A percentile compares a stretch with the other conserved stretches of the same genome.
These are phyloP conservation scores for Candida pseudoviswanathii DNA, from an alignment of 1,139 yeast species.

Conservation along the genomic window DNA sequence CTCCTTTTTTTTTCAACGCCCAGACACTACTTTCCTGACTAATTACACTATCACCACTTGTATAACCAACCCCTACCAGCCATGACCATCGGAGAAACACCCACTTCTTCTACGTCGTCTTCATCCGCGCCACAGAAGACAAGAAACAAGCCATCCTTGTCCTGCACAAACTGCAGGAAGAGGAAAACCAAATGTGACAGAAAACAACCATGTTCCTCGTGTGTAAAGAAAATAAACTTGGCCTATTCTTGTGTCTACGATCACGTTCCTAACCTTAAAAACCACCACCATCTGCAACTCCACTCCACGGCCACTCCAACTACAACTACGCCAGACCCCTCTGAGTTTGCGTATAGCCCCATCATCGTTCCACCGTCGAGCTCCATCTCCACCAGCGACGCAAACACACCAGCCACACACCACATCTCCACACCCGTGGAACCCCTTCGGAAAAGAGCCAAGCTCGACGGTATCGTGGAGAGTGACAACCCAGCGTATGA, in stretches of 20 bases:
- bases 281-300: background rate
- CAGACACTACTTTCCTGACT: background rate
- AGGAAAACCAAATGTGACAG: slow-evolving; percentile 35
- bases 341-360: too few relatives aligned
- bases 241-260: slow-evolving; percentile 26
- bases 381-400: background rate
- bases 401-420: background rate
- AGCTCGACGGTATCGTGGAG: background rate
- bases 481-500: slow-evolving; percentile 2
- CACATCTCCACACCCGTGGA: background rate
- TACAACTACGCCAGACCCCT: too few relatives aligned
- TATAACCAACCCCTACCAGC: too few relatives aligned
- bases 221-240: slow-evolving; percentile 23
- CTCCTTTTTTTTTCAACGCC: background rate
- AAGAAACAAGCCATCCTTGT: slow-evolving; percentile 26
- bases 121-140: background rate
- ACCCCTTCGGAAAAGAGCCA: background rate
- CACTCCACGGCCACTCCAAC: background rate
- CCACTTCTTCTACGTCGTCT: background rate
- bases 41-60: too few relatives aligned
- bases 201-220: slow-evolving; percentile 29
- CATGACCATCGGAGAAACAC: background rate
- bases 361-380: too few relatives aligned
- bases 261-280: background rate
- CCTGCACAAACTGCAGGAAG: slow-evolving; percentile 31